A percentile compares a stretch with the other conserved stretches of the same genome.
Evolutionary conservation across 345 rosid species (phyloP).

Genomic region (Lagerstroemia speciosa): DNA sequence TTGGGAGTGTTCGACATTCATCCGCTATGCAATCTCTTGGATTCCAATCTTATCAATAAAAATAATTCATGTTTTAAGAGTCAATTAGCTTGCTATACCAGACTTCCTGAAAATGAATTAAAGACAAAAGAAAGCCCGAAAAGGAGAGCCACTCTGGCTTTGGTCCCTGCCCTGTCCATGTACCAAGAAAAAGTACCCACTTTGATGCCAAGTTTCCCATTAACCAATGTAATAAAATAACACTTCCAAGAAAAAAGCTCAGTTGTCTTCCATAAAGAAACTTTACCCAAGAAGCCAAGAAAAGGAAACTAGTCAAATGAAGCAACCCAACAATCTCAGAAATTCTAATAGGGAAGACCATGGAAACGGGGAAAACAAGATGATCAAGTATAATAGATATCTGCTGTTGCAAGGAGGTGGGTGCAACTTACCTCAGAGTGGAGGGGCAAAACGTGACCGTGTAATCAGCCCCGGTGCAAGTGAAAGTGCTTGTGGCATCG

Average conservation of each 20-base stretch:
- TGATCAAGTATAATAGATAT: background rate
- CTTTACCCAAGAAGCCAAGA: background rate
- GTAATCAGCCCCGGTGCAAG: constrained; percentile 83
- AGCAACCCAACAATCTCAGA: background rate
- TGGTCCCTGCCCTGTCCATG: background rate
- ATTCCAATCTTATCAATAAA: too few relatives aligned
- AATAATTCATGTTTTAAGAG: too few relatives aligned
- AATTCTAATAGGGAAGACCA: background rate
- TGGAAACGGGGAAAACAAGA: background rate
- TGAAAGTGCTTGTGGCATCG: constrained; percentile 84
- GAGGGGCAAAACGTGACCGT: constrained; percentile 94
- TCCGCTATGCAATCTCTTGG: too few relatives aligned
- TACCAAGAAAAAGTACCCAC: background rate
- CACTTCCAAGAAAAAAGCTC: background rate
- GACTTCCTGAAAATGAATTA: background rate
- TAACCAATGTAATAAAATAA: background rate
- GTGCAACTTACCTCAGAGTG: constrained; percentile 51
- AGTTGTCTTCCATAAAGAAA: background rate
- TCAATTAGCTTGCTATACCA: too few relatives aligned
- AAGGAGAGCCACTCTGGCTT: background rate
- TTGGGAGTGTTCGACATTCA: too few relatives aligned
- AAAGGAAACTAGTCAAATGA: background rate
- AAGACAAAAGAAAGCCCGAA: background rate
- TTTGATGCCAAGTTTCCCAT: background rate
- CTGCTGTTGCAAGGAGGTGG: background rate